Conservation (phyloP, 108 stramenopile species). For the Skeletonema marinoi region DNA sequence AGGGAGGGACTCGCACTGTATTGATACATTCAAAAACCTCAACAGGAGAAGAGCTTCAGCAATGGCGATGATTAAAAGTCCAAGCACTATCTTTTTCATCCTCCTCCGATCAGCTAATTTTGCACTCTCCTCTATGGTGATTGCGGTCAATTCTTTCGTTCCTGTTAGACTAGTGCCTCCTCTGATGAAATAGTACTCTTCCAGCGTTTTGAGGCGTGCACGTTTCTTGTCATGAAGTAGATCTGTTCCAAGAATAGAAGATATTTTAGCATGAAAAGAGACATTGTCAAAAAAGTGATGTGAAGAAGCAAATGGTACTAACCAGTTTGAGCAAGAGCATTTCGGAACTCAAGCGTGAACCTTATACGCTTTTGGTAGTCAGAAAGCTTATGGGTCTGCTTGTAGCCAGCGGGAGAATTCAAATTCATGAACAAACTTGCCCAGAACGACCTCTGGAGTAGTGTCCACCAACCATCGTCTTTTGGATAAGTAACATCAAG, state of each 20-base stretch:
- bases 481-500: conserved; percentile 24
- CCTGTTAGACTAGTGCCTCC: conserved; percentile 7
- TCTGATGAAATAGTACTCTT: conserved; percentile 25
- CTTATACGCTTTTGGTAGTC: conserved; percentile 18
- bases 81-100: not conserved
- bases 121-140: conserved; percentile 1
- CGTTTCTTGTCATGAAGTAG: conserved; percentile 11
- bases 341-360: conserved; percentile 11
- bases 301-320: not conserved
- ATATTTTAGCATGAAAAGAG: not conserved
- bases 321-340: conserved; percentile 13
- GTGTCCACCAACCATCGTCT: not conserved
- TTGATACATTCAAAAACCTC: not conserved
- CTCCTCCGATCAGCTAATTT: conserved; percentile 1
- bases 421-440: conserved; percentile 13
- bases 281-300: not conserved
- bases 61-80: conserved; percentile 3
- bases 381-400: conserved; percentile 4
- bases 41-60: conserved; percentile 1
- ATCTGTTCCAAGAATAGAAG: not conserved
- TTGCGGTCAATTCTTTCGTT: conserved; percentile 14
- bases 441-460: not conserved
- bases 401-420: not conserved
- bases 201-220: conserved; percentile 17
- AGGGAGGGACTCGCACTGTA: not conserved